Evolutionary conservation across 73 alveolate species (phyloP).

Genomic region (Stentor roeselii): DNA sequence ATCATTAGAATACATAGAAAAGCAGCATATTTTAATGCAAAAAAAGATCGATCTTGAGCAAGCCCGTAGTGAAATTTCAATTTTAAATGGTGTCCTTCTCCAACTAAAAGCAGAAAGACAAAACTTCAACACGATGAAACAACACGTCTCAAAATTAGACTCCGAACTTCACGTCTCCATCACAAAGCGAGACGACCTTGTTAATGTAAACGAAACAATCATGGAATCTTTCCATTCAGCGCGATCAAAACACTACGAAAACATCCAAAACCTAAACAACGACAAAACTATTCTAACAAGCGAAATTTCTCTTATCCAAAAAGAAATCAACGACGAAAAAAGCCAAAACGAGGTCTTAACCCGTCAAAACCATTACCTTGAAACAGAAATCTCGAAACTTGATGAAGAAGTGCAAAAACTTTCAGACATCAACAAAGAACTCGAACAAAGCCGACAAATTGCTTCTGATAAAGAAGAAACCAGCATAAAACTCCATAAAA

Average conservation of each 20-base stretch:
- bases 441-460: neutral
- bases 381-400: neutral
- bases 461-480: neutral
- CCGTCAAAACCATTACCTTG: neutral
- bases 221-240: neutral
- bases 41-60: neutral
- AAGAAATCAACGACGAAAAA: neutral
- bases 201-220: neutral
- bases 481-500: neutral
- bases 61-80: neutral
- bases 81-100: neutral
- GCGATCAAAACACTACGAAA: neutral
- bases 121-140: conserved; percentile 3
- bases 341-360: neutral
- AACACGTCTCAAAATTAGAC: neutral
- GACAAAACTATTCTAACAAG: neutral
- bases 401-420: neutral
- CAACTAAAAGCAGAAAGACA: conserved; percentile 8
- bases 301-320: neutral
- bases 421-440: neutral
- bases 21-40: conserved; percentile 11
- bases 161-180: neutral
- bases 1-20: neutral
- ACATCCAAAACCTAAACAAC: neutral
- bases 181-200: neutral